phyloP scores from a whole-genome alignment of 805 yeast genomes.

The Teunomyces funiuensis region DNA sequence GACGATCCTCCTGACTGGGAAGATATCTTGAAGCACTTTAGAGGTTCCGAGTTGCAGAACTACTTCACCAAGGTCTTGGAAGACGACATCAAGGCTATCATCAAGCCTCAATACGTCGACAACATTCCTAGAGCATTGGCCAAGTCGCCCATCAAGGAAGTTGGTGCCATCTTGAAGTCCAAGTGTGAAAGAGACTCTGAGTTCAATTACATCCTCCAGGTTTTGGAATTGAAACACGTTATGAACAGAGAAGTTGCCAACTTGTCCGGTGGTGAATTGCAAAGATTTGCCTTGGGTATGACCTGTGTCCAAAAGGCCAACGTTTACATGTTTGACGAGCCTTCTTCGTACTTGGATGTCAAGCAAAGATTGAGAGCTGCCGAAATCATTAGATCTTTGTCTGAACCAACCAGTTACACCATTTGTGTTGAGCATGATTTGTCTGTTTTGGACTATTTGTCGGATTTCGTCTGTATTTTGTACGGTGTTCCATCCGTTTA shows the following conservation, averaged over 20 bases:
- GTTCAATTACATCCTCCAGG: constrained; percentile 62
- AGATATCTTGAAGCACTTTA: constrained; percentile 83
- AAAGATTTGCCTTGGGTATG: constrained; percentile 97
- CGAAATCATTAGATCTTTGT: constrained; percentile 81
- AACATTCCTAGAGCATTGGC: constrained; percentile 92
- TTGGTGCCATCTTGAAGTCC: constrained; percentile 76
- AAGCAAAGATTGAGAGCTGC: constrained; percentile 99
- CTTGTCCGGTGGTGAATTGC: constrained; percentile 97
- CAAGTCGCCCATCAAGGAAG: constrained; percentile 83
- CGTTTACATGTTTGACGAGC: constrained; percentile 99
- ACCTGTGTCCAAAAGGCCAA: constrained; percentile 93
- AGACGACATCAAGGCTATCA: constrained; percentile 92
- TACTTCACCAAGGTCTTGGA: constrained; percentile 92
- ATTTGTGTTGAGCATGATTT: constrained; percentile 98
- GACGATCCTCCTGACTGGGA: constrained; percentile 99
- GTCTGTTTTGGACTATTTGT: constrained; percentile 93
- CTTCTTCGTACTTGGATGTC: constrained; percentile 96
- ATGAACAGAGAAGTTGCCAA: constrained; percentile 84
- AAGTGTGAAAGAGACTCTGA: constrained; percentile 71
- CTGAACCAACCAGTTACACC: constrained; percentile 75
- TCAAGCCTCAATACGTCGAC: constrained; percentile 98
- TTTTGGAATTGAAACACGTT: constrained; percentile 74
- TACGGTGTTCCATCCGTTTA: constrained; percentile 98
- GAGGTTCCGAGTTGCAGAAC: constrained; percentile 97
- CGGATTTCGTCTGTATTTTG: constrained; percentile 94